Conservation (phyloP, 2,329 filamentous ascomycete genomes). For the Pseudocercospora macadamiae region DNA sequence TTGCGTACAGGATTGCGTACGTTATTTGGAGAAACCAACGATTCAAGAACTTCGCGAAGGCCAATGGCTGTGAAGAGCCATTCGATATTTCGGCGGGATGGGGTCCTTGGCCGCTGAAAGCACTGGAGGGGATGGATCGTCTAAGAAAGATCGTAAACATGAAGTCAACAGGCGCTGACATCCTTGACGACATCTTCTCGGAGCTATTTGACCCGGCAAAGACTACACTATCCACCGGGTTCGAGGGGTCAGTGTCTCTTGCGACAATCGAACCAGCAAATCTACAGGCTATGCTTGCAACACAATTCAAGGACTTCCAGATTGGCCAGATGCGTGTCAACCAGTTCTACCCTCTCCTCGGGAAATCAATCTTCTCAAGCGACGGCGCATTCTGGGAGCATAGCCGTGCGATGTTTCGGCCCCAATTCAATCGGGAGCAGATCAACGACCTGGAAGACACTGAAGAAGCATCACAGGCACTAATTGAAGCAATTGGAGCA, state of each 20-base stretch:
- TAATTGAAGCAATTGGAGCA: conserved; percentile 40
- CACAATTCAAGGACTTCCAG: conserved; percentile 55
- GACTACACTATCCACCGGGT: conserved; percentile 9
- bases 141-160: conserved; percentile 5
- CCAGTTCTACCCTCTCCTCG: conserved; percentile 31
- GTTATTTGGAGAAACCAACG: not conserved
- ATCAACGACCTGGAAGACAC: conserved; percentile 38
- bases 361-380: conserved; percentile 35
- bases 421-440: conserved; percentile 37
- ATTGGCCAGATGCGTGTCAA: conserved; percentile 27
- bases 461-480: conserved; percentile 22
- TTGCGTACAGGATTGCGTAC: conserved; percentile 1
- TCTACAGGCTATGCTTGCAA: conserved; percentile 57
- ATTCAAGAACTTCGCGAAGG: conserved; percentile 15
- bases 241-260: conserved; percentile 16
- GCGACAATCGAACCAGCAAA: conserved; percentile 51
- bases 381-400: conserved; percentile 37
- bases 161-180: conserved; percentile 13
- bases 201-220: conserved; percentile 10
- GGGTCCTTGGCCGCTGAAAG: conserved; percentile 15
- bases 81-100: conserved; percentile 1
- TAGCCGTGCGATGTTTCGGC: conserved; percentile 34
- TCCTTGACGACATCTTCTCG: conserved; percentile 19
- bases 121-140: not conserved
- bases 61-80: conserved; percentile 18